Evolutionary conservation across 176 grass and related monocot genomes (phyloP).

Genomic region (Bolboschoenus planiculmis): DNA sequence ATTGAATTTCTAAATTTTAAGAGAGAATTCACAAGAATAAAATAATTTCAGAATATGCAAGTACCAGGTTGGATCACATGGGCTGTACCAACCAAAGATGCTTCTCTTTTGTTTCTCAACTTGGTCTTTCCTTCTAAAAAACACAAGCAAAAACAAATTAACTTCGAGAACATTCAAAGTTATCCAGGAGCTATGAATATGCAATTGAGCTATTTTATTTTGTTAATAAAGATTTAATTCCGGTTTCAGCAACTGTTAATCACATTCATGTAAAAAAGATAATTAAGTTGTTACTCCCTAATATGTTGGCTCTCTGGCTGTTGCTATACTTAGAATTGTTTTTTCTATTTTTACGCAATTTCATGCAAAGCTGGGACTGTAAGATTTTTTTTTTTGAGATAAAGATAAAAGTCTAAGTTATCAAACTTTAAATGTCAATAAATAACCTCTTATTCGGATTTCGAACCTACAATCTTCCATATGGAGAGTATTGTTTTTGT

Average conservation of each 20-base stretch:
- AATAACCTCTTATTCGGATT: no score
- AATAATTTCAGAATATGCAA: background rate
- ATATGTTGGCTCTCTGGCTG: no score
- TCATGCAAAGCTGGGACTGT: background rate
- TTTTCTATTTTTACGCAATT: background rate
- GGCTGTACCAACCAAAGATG: conserved; percentile 18
- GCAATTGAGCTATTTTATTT: background rate
- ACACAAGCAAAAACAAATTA: background rate
- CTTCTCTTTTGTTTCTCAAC: conserved; percentile 1
- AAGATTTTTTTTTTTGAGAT: background rate
- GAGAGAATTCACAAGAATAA: background rate
- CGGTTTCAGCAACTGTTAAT: background rate
- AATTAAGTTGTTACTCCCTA: no score
- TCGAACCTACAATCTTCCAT: no score
- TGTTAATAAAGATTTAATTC: background rate
- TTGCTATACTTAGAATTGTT: background rate
- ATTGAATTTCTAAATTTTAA: background rate
- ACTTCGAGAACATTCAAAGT: background rate
- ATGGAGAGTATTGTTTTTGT: no score
- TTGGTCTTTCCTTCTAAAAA: background rate
- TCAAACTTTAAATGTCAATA: no score
- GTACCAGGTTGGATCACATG: conserved; percentile 15
- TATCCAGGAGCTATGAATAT: background rate
- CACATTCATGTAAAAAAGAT: background rate
- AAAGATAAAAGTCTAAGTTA: no score